phyloP scores from a whole-genome alignment of 148 eudicot species.

The Bassia scoparia region DNA sequence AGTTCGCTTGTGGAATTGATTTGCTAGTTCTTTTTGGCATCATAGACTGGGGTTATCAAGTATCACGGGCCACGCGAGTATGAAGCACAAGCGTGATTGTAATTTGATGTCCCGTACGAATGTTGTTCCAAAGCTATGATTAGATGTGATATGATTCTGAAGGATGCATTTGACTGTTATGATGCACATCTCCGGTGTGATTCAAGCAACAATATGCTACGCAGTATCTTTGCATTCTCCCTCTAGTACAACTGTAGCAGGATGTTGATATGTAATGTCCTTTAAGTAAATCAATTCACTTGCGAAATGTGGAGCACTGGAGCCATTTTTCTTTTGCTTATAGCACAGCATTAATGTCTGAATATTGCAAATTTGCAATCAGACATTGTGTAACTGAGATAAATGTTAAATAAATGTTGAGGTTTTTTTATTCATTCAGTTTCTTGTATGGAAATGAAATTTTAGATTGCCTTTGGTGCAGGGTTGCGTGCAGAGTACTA shows the following conservation, averaged over 20 bases:
- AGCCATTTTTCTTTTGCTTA: too few relatives aligned
- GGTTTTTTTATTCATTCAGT: not conserved
- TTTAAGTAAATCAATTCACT: not conserved
- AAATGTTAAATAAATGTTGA: not conserved
- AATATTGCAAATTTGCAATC: not conserved
- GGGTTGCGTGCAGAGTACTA: slow-evolving; percentile 95
- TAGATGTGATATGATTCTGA: slow-evolving; percentile 4
- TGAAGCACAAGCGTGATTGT: slow-evolving; percentile 69
- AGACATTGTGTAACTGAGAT: not conserved
- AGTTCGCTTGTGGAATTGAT: slow-evolving; percentile 90
- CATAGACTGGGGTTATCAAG: slow-evolving; percentile 98
- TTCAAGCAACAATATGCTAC: slow-evolving; percentile 19
- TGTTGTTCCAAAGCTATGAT: not conserved
- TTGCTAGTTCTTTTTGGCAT: slow-evolving; percentile 96
- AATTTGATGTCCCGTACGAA: not conserved
- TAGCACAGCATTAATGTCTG: not conserved
- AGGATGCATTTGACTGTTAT: slow-evolving; percentile 96
- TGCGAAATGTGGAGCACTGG: not conserved
- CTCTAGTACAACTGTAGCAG: not conserved
- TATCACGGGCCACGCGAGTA: slow-evolving; percentile 97
- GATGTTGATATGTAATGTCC: not conserved
- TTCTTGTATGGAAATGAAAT: not conserved
- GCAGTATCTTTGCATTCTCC: not conserved
- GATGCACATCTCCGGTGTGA: slow-evolving; percentile 99
- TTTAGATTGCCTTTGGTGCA: slow-evolving; percentile 13